phyloP scores from a whole-genome alignment of 2,329 filamentous ascomycete species.

The Trichoderma sp. region DNA sequence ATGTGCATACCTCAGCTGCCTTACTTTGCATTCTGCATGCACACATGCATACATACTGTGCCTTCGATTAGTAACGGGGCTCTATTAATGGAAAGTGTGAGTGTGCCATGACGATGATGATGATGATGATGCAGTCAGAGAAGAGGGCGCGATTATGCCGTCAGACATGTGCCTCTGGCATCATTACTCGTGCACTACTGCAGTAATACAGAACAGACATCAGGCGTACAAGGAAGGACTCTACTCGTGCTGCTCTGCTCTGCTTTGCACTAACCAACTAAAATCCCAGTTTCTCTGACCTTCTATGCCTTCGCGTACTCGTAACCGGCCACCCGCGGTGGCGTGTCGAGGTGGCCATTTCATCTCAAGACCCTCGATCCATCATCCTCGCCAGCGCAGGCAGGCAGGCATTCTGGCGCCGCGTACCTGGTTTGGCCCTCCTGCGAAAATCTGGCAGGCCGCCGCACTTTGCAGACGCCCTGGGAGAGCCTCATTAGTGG shows the following conservation, averaged over 20 bases:
- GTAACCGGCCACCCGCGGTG: background rate
- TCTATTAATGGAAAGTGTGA: background rate
- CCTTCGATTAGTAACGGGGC: background rate
- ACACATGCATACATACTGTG: background rate
- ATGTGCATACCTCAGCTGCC: background rate
- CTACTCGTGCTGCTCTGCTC: too few relatives aligned
- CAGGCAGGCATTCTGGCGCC: background rate
- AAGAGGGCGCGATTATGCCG: background rate
- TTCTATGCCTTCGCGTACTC: background rate
- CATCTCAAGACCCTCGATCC: background rate
- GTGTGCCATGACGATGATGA: background rate
- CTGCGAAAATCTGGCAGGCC: background rate
- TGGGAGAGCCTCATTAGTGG: slow-evolving; percentile 9
- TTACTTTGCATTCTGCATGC: background rate
- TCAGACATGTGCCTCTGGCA: slow-evolving; percentile 2
- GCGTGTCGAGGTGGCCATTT: background rate
- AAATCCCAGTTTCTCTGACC: background rate
- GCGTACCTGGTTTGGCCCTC: slow-evolving; percentile 12
- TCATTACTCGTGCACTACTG: background rate
- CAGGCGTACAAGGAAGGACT: background rate
- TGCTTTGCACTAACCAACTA: background rate
- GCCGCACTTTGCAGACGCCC: background rate
- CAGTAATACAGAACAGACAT: background rate
- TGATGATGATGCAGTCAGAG: background rate
- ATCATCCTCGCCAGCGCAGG: background rate